Evolutionary conservation across 495 filamentous ascomycete genomes (phyloP).

Genomic region (Aspergillus avenaceus): DNA sequence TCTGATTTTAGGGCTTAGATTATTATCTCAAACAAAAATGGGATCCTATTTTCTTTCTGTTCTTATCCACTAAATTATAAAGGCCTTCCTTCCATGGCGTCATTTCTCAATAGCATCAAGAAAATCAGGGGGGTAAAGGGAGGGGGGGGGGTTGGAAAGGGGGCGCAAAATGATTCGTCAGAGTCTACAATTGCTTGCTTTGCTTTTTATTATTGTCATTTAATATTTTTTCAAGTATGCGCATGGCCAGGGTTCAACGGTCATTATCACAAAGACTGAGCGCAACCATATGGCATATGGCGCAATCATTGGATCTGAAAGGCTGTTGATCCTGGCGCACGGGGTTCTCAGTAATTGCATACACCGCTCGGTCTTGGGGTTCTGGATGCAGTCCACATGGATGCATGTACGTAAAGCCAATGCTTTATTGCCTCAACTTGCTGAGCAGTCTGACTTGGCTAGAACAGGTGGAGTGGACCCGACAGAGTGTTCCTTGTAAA

Average conservation of each 20-base stretch:
- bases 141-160: neutral
- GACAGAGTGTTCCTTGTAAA: slow-evolving; percentile 7
- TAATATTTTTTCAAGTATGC: no score
- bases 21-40: neutral
- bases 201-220: no score
- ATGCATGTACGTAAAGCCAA: slow-evolving; percentile 14
- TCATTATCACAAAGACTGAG: neutral
- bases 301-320: slow-evolving; percentile 14
- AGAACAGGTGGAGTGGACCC: slow-evolving; percentile 2
- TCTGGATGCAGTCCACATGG: slow-evolving; percentile 11
- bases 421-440: slow-evolving; percentile 4
- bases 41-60: neutral
- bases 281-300: slow-evolving; percentile 5
- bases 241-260: no score
- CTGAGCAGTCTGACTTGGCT: slow-evolving; percentile 4
- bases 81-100: neutral
- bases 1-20: no score
- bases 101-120: neutral
- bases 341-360: slow-evolving; percentile 4
- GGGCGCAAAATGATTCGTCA: neutral
- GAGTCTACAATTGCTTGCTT: neutral
- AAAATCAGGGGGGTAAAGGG: neutral
- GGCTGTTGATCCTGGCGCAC: slow-evolving; percentile 11
- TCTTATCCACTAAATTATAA: neutral
- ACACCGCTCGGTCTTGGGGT: neutral